Base-by-base conservation (phyloP, 1,139 yeast species). In the Debaryomyces sp. region DNA sequence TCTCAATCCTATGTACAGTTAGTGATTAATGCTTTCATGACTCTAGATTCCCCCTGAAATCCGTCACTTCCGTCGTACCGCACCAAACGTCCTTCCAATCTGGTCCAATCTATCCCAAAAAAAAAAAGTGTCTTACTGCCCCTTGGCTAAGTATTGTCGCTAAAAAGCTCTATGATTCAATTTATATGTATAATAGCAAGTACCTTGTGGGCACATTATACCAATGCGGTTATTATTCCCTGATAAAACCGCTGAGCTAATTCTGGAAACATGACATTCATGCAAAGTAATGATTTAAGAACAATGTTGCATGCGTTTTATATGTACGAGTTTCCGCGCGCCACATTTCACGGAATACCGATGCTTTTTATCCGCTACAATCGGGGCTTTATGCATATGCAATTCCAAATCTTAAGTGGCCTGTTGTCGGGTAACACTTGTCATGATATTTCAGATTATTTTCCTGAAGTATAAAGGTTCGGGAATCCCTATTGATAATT, bases 401-500 rank as follows among this genome's bases (percentile, higher is more conserved):
- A 39, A 22, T 39, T 29, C 32, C 37, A 41, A 27, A 41, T 41
- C 43, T 41, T 18, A 27, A n/a, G 30, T 22, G 6, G 33, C 12
- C 9, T 39, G 17, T 39, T 41, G 43, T 41, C 43, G 43, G 43
- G 43, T 41, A 41, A 41, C 43, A 22, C 22, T 41, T 15, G 43
- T 41, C 43, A 41, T 41, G 42, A 41, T 41, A 41, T 30, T 39
- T 30, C 43, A 9, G 22, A 41, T 41, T 41, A 41, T 41, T 41
- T 30, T 29, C 43, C 35, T 30, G 2, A 35, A 36, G 23, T 44
- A 44, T 36, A 44, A 36, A 44, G 41, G 41, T 37, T 37, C 18
- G 46, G 37, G 30, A 33, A 32, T 30, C 36, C 44, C 24, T 30
- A 4, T n/a, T 8, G 1, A 15, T 8, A 41, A 29, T 32, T 40